Percentiles rank a stretch among this genome's conserved stretches.
phyloP scores from a whole-genome alignment of 805 yeast species.

The Candida quercuum region DNA sequence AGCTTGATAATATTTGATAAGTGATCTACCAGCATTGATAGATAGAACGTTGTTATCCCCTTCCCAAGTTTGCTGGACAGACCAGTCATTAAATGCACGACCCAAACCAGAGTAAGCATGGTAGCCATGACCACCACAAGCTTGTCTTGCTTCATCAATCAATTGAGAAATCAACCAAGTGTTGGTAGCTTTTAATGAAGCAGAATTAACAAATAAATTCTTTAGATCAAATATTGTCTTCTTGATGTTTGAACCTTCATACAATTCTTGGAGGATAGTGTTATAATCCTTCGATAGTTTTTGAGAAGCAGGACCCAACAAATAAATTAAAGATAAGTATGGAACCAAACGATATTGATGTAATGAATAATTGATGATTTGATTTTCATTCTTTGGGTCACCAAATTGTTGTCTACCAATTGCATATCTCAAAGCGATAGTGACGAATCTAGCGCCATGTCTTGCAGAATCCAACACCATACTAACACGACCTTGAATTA shows the following conservation, averaged over 20 bases:
- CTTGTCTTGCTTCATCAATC: slow-evolving; percentile 87
- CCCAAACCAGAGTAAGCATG: slow-evolving; percentile 91
- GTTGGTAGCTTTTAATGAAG: slow-evolving; percentile 81
- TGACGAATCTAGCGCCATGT: slow-evolving; percentile 69
- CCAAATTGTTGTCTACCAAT: slow-evolving; percentile 54
- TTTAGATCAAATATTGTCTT: slow-evolving; percentile 59
- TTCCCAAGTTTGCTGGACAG: slow-evolving; percentile 98
- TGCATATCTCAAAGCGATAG: slow-evolving; percentile 84
- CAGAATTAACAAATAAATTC: slow-evolving; percentile 76
- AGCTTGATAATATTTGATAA: slow-evolving; percentile 36
- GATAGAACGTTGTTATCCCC: slow-evolving; percentile 91
- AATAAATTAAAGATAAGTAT: slow-evolving; percentile 72
- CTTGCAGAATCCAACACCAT: slow-evolving; percentile 86
- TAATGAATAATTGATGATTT: slow-evolving; percentile 78
- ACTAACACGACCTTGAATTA: slow-evolving; percentile 80
- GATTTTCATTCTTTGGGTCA: slow-evolving; percentile 51
- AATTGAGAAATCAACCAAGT: slow-evolving; percentile 81
- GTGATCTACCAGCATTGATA: slow-evolving; percentile 77
- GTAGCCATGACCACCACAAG: slow-evolving; percentile 96
- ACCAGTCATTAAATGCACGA: slow-evolving; percentile 86
- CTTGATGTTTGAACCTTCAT: slow-evolving; percentile 40
- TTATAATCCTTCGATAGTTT: slow-evolving; percentile 52
- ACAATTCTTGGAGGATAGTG: slow-evolving; percentile 46
- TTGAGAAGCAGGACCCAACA: slow-evolving; percentile 66
- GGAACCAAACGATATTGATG: slow-evolving; percentile 89